A percentile compares a stretch with the other conserved stretches of the same genome.
Evolutionary conservation across 805 yeast genomes (phyloP).

Genomic region (Sugiyamaella floridensis): DNA sequence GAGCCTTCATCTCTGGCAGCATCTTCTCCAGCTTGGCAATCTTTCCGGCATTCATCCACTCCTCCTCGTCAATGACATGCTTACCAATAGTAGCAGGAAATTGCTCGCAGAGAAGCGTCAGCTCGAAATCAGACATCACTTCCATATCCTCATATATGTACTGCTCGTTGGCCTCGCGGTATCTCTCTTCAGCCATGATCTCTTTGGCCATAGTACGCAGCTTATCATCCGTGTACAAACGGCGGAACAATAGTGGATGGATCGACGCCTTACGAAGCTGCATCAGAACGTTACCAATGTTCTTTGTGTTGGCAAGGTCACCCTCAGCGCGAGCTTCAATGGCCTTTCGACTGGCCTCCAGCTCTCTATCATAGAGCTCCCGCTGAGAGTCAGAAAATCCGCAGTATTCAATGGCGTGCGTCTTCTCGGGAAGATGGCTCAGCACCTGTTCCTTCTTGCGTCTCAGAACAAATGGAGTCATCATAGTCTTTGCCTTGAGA

Average conservation of each 20-base stretch:
- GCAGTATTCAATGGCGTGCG: conserved; percentile 58
- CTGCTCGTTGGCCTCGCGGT: conserved; percentile 64
- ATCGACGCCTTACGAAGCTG: conserved; percentile 83
- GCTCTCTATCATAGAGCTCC: conserved; percentile 54
- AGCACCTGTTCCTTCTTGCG: conserved; percentile 89
- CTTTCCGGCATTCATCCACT: conserved; percentile 71
- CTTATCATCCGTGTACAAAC: conserved; percentile 47
- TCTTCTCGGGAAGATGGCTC: conserved; percentile 77
- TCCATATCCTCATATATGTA: conserved; percentile 91
- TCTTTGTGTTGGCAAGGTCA: conserved; percentile 21
- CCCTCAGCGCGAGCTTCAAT: conserved; percentile 28
- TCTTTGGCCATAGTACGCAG: conserved; percentile 63
- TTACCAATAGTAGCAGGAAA: conserved; percentile 58
- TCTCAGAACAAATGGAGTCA: conserved; percentile 94
- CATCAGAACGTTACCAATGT: conserved; percentile 74
- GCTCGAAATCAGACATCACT: conserved; percentile 87
- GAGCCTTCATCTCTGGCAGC: conserved; percentile 47
- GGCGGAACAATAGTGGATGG: conserved; percentile 83
- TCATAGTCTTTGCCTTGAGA: conserved; percentile 90
- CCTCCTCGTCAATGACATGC: conserved; percentile 47
- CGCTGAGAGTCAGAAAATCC: conserved; percentile 49
- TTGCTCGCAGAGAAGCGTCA: conserved; percentile 63
- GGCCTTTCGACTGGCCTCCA: conserved; percentile 35
- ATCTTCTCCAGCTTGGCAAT: conserved; percentile 49
- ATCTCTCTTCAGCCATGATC: conserved; percentile 76